phyloP scores from a whole-genome alignment of 805 yeast genomes.

The Candida sanyiensis region DNA sequence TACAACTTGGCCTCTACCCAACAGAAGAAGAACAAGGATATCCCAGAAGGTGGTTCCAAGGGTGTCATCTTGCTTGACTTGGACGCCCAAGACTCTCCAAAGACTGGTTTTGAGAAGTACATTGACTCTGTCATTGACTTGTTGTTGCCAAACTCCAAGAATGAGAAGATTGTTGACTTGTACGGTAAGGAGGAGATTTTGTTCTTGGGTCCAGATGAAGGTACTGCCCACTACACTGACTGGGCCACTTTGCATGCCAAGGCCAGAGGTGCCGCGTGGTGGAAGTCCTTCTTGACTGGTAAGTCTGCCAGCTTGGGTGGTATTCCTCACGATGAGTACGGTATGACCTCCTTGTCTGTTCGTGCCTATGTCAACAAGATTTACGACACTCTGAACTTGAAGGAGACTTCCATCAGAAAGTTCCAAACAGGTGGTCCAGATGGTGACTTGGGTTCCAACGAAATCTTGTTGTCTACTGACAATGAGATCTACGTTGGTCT shows the following conservation, averaged over 20 bases:
- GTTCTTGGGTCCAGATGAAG: conserved; percentile 99
- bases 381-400: conserved; percentile 67
- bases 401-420: conserved; percentile 57
- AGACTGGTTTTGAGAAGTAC: conserved; percentile 85
- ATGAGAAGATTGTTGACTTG: conserved; percentile 77
- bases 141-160: conserved; percentile 73
- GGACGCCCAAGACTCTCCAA: conserved; percentile 69
- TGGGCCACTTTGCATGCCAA: conserved; percentile 97
- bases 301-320: conserved; percentile 91
- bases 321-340: conserved; percentile 96
- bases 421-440: conserved; percentile 99
- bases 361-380: conserved; percentile 86
- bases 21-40: conserved; percentile 95
- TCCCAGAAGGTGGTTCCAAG: conserved; percentile 98
- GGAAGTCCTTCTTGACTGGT: conserved; percentile 98
- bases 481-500: conserved; percentile 81
- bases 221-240: conserved; percentile 90
- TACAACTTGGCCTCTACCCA: conserved; percentile 94
- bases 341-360: conserved; percentile 95
- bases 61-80: conserved; percentile 85
- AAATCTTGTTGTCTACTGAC: conserved; percentile 71
- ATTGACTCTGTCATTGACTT: conserved; percentile 87
- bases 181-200: conserved; percentile 82
- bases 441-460: conserved; percentile 96
- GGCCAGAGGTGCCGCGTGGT: conserved; percentile 89